Evolutionary conservation across 2,329 filamentous ascomycete genomes (phyloP).

Genomic region (Rutstroemia sp.): DNA sequence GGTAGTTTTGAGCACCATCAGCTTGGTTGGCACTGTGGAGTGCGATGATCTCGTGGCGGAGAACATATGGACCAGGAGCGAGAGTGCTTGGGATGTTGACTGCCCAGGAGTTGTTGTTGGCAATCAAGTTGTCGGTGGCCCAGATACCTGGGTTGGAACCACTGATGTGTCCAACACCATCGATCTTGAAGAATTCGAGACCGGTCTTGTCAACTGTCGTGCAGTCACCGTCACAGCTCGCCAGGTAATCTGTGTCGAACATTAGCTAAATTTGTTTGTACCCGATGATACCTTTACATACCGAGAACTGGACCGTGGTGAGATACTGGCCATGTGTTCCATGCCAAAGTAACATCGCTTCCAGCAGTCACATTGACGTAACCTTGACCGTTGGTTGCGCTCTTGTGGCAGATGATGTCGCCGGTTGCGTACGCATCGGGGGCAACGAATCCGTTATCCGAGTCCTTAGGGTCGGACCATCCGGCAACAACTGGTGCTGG

Average conservation of each 20-base stretch:
- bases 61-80: constrained; percentile 39
- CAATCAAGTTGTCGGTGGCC: constrained; percentile 41
- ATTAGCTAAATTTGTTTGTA: neutral
- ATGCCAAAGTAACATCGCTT: constrained; percentile 38
- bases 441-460: constrained; percentile 43
- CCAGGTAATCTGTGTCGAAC: constrained; percentile 22
- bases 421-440: constrained; percentile 35
- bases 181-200: constrained; percentile 38
- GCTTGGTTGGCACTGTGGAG: constrained; percentile 24
- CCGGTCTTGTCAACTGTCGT: constrained; percentile 32
- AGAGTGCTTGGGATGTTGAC: constrained; percentile 37
- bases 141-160: constrained; percentile 32
- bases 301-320: constrained; percentile 34
- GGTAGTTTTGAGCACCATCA: constrained; percentile 43
- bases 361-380: constrained; percentile 39
- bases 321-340: constrained; percentile 42
- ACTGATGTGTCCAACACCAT: constrained; percentile 31
- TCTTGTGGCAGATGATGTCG: constrained; percentile 44
- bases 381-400: constrained; percentile 34
- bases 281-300: neutral
- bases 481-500: constrained; percentile 39
- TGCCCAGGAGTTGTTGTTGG: constrained; percentile 45
- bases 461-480: constrained; percentile 43
- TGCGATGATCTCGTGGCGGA: constrained; percentile 37
- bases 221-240: constrained; percentile 32